A percentile compares a stretch with the other conserved stretches of the same genome.
Evolutionary conservation across 768 basidiomycete species (phyloP).

Genomic region (Suillus subaureus): DNA sequence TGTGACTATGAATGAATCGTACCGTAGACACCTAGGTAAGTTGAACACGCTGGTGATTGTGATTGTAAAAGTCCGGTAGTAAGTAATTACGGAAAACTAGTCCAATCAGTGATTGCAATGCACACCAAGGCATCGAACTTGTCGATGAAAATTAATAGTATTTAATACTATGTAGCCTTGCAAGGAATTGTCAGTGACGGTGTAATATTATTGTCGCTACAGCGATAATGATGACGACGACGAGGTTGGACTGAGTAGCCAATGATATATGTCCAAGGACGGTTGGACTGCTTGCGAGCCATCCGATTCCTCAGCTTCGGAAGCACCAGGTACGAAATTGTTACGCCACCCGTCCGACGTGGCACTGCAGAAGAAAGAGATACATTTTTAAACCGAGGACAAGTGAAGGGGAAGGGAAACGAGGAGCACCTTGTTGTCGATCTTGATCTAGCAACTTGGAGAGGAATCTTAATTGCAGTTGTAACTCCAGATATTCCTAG

Average conservation of each 20-base stretch:
- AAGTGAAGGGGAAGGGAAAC: not conserved
- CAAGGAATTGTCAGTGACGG: not conserved
- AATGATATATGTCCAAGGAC: not conserved
- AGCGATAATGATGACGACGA: constrained; percentile 5
- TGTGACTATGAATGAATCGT: not conserved
- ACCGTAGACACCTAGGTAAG: not conserved
- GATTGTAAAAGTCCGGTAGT: not conserved
- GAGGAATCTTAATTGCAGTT: constrained; percentile 13
- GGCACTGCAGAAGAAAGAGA: constrained; percentile 1
- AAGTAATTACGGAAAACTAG: not conserved
- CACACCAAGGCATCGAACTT: not conserved
- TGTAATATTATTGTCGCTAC: not conserved
- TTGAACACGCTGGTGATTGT: not conserved
- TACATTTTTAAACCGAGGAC: not conserved
- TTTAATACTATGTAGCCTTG: not conserved
- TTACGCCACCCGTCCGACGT: constrained; percentile 15
- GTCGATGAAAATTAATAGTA: not conserved
- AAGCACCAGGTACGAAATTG: constrained; percentile 10
- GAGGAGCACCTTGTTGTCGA: constrained; percentile 18
- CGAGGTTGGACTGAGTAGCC: constrained; percentile 19
- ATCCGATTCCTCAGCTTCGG: constrained; percentile 23
- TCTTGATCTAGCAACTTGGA: constrained; percentile 22
- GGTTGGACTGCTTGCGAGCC: constrained; percentile 16
- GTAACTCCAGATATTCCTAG: not conserved
- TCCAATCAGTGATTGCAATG: not conserved